Percentiles rank a stretch among this genome's conserved stretches.
phyloP scores from a whole-genome alignment of 2,329 filamentous ascomycete genomes.

The Cercospora canescens region DNA sequence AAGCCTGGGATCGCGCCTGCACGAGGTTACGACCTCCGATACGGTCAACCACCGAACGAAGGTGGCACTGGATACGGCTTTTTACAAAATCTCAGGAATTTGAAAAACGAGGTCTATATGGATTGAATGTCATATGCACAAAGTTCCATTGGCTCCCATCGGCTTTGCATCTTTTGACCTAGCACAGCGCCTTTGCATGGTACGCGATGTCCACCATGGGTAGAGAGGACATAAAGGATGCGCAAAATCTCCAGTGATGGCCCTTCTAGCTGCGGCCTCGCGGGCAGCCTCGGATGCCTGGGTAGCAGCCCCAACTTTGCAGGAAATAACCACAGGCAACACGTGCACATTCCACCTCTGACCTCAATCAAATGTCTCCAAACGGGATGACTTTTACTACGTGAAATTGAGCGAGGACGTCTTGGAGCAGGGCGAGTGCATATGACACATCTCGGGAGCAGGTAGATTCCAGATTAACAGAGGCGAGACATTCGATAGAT shows the following conservation, averaged over 20 bases:
- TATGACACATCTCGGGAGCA: neutral
- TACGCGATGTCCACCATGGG: too few species aligned
- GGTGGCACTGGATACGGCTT: constrained; percentile 48
- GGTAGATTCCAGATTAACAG: neutral
- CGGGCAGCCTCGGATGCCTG: too few species aligned
- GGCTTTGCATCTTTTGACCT: neutral
- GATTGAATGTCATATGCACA: constrained; percentile 13
- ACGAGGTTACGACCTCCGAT: constrained; percentile 30
- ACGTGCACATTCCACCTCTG: too few species aligned
- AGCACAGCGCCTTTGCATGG: neutral
- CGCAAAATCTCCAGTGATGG: too few species aligned
- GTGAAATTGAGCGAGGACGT: neutral
- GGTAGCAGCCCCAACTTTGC: too few species aligned
- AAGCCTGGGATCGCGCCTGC: constrained; percentile 24
- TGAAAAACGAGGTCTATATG: constrained; percentile 37
- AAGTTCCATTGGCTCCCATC: neutral
- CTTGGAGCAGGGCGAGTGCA: neutral
- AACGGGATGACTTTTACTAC: too few species aligned
- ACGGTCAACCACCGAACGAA: constrained; percentile 30
- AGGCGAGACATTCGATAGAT: neutral
- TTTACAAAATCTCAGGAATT: constrained; percentile 53
- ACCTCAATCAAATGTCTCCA: too few species aligned
- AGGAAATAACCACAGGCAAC: too few species aligned
- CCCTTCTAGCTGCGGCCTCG: too few species aligned
- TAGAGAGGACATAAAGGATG: too few species aligned